phyloP scores from a whole-genome alignment of 73 alveolate genomes.

The Paramecium primaurelia region DNA sequence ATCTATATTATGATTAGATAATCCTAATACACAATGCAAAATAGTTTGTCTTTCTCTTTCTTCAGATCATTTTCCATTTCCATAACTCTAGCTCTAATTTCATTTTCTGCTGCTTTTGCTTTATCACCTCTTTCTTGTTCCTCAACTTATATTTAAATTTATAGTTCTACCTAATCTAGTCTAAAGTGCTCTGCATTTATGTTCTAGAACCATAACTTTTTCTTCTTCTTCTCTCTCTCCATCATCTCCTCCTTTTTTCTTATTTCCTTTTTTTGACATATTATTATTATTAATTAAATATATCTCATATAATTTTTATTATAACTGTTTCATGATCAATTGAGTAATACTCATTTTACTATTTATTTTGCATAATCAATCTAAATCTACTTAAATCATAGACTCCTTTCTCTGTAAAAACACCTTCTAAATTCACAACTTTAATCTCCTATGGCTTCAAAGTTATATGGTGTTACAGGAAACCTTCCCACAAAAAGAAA shows the following conservation, averaged over 20 bases:
- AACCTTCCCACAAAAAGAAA: slow-evolving; percentile 20
- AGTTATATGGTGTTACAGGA: background rate
- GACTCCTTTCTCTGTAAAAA: slow-evolving; percentile 25
- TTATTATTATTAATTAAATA: background rate
- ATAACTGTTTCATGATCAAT: slow-evolving; percentile 34
- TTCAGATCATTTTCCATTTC: slow-evolving; percentile 70
- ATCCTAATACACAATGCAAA: slow-evolving; percentile 48
- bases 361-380: background rate
- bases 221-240: slow-evolving; percentile 50
- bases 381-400: slow-evolving; percentile 40
- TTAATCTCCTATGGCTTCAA: background rate
- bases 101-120: slow-evolving; percentile 82
- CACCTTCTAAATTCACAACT: background rate
- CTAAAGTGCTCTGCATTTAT: slow-evolving; percentile 38
- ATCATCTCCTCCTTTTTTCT: slow-evolving; percentile 45
- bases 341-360: slow-evolving; percentile 15
- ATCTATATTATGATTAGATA: background rate
- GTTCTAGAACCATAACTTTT: slow-evolving; percentile 27
- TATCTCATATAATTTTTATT: slow-evolving; percentile 8
- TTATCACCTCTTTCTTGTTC: slow-evolving; percentile 71
- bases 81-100: slow-evolving; percentile 69
- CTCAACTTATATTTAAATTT: slow-evolving; percentile 10
- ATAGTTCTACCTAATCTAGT: background rate
- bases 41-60: slow-evolving; percentile 67
- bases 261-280: slow-evolving; percentile 3